Conservation (phyloP, 2,329 filamentous ascomycete genomes). For the Mollisia scopiformis region DNA sequence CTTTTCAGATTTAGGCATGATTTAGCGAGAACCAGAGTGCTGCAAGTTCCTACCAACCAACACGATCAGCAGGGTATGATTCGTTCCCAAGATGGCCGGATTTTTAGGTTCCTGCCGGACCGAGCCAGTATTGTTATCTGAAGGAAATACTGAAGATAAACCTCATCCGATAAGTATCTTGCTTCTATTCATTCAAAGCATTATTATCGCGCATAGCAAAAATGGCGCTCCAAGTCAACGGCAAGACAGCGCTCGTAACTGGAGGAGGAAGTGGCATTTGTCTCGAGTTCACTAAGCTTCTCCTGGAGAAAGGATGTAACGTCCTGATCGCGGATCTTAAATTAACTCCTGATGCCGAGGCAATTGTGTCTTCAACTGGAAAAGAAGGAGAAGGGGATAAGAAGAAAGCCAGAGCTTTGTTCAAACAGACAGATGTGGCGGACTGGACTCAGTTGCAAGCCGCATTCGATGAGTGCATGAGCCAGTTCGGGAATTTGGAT, state of each 20-base stretch:
- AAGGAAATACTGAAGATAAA: too few species aligned
- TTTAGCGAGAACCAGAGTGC: too few species aligned
- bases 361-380: slow-evolving; percentile 34
- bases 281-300: slow-evolving; percentile 45
- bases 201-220: neutral
- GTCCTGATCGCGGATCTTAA: slow-evolving; percentile 48
- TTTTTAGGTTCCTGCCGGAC: too few species aligned
- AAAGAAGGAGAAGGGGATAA: neutral
- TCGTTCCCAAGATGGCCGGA: too few species aligned
- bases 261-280: slow-evolving; percentile 44
- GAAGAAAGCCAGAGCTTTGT: slow-evolving; percentile 37
- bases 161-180: neutral
- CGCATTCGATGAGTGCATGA: slow-evolving; percentile 39
- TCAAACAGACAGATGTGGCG: slow-evolving; percentile 48
- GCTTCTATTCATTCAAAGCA: neutral
- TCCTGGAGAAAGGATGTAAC: slow-evolving; percentile 45
- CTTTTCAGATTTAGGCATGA: too few species aligned
- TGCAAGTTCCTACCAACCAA: too few species aligned
- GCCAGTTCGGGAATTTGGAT: slow-evolving; percentile 38
- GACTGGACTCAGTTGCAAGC: slow-evolving; percentile 42
- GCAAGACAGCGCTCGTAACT: slow-evolving; percentile 29
- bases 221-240: slow-evolving; percentile 21
- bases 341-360: slow-evolving; percentile 39
- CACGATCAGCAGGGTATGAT: too few species aligned
- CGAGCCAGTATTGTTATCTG: too few species aligned